Evolutionary conservation across 805 yeast genomes (phyloP).

Genomic region (Saccharomycopsis sp.): DNA sequence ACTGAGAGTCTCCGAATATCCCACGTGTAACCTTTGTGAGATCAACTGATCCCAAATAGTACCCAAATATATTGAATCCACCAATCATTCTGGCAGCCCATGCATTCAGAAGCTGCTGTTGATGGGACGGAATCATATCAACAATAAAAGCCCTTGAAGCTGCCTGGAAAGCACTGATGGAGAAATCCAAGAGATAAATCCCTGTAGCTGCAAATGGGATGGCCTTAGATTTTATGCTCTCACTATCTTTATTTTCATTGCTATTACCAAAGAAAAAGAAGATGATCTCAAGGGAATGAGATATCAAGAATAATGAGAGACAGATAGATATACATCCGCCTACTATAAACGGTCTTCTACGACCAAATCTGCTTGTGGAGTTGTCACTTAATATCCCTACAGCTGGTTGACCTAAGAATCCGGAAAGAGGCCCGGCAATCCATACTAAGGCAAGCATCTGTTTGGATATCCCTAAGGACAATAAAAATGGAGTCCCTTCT

Average conservation of each 20-base stretch:
- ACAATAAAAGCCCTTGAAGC: constrained; percentile 55
- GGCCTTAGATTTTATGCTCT: constrained; percentile 29
- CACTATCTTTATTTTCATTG: constrained; percentile 13
- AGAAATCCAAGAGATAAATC: constrained; percentile 48
- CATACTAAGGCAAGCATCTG: constrained; percentile 50
- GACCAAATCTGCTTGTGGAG: constrained; percentile 38
- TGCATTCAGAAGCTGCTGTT: constrained; percentile 54
- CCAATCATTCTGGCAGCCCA: constrained; percentile 66
- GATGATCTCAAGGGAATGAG: constrained; percentile 40
- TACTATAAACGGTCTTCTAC: constrained; percentile 51
- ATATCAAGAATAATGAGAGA: constrained; percentile 37
- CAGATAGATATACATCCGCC: constrained; percentile 47
- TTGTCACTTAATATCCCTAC: constrained; percentile 54
- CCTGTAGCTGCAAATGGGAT: constrained; percentile 48
- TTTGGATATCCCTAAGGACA: constrained; percentile 58
- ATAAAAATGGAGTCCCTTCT: constrained; percentile 53
- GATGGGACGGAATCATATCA: constrained; percentile 50
- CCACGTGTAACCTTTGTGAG: constrained; percentile 37
- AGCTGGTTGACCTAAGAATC: constrained; percentile 57
- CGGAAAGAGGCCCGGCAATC: constrained; percentile 64
- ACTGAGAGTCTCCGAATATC: constrained; percentile 30
- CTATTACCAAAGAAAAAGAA: constrained; percentile 24
- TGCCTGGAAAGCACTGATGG: constrained; percentile 55
- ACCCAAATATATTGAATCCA: constrained; percentile 51
- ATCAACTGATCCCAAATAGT: constrained; percentile 44